These are phyloP conservation scores for Coccomyxa subellipsoidea DNA, from an alignment of 163 green algal genomes.

Conservation along the genomic window DNA sequence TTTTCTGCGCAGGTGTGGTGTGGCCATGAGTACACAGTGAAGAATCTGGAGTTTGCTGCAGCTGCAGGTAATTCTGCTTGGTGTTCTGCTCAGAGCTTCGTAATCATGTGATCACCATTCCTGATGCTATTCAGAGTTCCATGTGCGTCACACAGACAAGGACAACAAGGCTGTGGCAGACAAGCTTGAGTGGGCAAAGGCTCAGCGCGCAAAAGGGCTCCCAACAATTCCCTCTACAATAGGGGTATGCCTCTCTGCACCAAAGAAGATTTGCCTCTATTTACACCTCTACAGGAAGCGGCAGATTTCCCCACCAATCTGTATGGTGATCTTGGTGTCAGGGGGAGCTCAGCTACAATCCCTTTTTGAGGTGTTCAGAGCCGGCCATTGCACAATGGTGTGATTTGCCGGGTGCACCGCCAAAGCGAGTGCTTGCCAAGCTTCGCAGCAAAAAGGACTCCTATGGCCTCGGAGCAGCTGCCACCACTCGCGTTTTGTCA, in stretches of 20 bases:
- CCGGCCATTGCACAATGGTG: background rate
- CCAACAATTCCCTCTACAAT: constrained; percentile 23
- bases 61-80: background rate
- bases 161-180: constrained; percentile 9
- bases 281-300: too few relatives aligned
- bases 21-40: constrained; percentile 24
- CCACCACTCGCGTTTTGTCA: background rate
- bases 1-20: constrained; percentile 12
- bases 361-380: constrained; percentile 8
- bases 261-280: too few relatives aligned
- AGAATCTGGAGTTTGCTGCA: constrained; percentile 23
- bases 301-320: background rate
- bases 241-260: constrained; percentile 5
- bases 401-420: background rate
- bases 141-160: constrained; percentile 5
- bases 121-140: background rate
- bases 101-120: too few relatives aligned
- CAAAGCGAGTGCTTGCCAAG: background rate
- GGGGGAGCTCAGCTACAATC: constrained; percentile 18
- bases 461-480: background rate
- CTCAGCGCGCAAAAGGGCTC: background rate
- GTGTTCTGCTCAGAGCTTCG: background rate
- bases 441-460: background rate
- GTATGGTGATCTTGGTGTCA: background rate
- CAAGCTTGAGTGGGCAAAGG: constrained; percentile 18